Conservation (phyloP, 179 eudicot species). For the Beta corolliflora region DNA sequence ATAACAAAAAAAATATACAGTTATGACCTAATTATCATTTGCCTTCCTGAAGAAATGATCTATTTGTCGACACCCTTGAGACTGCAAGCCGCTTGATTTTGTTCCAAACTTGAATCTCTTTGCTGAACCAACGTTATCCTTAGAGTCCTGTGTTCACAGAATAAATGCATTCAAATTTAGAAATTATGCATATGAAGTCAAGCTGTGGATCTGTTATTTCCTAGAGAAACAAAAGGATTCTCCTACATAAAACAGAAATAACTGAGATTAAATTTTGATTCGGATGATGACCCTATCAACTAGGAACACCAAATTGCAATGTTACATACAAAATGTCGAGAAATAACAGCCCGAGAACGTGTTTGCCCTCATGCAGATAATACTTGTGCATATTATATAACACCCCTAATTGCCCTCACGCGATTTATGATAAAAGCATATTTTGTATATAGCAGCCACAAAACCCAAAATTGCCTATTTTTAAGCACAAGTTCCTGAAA, state of each 20-base stretch:
- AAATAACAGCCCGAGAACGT: too few species aligned
- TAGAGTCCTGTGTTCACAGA: constrained; percentile 42
- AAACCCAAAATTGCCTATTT: too few species aligned
- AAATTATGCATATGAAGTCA: not conserved
- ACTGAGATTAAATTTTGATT: not conserved
- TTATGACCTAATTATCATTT: constrained; percentile 7
- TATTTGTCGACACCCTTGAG: constrained; percentile 64
- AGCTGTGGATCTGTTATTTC: not conserved
- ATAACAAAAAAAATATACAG: not conserved
- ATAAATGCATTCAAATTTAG: not conserved
- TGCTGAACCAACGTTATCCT: constrained; percentile 36
- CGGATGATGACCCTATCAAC: not conserved
- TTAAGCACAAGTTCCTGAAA: too few species aligned
- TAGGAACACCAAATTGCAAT: not conserved
- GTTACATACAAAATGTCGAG: too few species aligned
- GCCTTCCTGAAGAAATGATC: constrained; percentile 77
- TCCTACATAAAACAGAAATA: not conserved
- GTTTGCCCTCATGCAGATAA: too few species aligned
- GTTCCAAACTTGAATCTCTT: constrained; percentile 51
- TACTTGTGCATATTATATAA: not conserved
- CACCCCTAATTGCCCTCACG: not conserved
- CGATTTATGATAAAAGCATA: not conserved
- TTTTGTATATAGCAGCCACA: too few species aligned
- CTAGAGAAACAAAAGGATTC: not conserved
- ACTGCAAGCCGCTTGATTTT: constrained; percentile 50